Evolutionary conservation across 306 rosid species (phyloP).

Genomic region (Purshia tridentata): DNA sequence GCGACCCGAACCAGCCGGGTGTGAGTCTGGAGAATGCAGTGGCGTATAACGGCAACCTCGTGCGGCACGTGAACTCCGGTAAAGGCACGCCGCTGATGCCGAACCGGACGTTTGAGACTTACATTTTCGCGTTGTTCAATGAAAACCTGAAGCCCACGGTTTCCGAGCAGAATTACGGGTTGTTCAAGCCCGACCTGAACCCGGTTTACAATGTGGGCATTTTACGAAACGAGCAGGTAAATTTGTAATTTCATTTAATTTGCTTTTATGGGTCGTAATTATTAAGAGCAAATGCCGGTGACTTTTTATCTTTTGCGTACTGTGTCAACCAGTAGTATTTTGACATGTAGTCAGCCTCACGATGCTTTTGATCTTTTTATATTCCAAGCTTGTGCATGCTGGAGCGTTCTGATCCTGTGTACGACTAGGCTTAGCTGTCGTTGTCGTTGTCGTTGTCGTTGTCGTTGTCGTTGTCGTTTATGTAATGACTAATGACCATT

Average conservation of each 20-base stretch:
- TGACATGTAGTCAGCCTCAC: background rate
- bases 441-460: slow-evolving; percentile 2
- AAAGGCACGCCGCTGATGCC: slow-evolving; percentile 87
- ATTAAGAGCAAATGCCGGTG: background rate
- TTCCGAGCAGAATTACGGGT: slow-evolving; percentile 77
- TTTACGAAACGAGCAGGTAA: slow-evolving; percentile 52
- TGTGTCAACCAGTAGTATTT: background rate
- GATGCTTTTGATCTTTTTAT: background rate
- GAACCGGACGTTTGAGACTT: slow-evolving; percentile 64
- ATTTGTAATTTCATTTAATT: background rate
- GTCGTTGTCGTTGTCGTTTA: slow-evolving; percentile 3
- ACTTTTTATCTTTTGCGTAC: background rate
- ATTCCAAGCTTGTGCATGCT: background rate
- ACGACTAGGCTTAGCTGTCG: background rate
- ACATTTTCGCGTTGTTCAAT: slow-evolving; percentile 66
- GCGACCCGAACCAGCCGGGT: slow-evolving; percentile 67
- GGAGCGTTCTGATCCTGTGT: background rate
- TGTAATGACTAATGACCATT: background rate
- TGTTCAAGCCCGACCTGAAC: slow-evolving; percentile 61
- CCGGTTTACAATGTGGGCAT: slow-evolving; percentile 72
- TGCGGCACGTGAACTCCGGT: slow-evolving; percentile 65
- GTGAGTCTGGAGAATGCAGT: slow-evolving; percentile 61
- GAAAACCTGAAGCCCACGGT: slow-evolving; percentile 60
- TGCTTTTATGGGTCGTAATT: too few relatives aligned
- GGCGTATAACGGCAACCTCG: slow-evolving; percentile 65